phyloP scores from a whole-genome alignment of 495 filamentous ascomycete species.

The Clohesyomyces aquaticus region DNA sequence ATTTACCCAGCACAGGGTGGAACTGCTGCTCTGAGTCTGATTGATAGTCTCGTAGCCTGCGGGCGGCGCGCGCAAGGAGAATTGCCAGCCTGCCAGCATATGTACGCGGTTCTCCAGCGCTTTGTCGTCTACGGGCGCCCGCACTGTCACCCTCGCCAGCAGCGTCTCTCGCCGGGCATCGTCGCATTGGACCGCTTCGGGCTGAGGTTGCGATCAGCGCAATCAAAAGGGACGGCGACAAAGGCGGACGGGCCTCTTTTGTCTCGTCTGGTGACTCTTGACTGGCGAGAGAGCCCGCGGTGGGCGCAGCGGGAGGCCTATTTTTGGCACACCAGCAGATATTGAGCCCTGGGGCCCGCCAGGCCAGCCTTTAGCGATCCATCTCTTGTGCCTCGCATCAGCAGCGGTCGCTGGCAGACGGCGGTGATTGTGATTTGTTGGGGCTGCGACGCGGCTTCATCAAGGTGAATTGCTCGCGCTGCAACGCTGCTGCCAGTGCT shows the following conservation, averaged over 20 bases:
- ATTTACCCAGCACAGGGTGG: slow-evolving; percentile 24
- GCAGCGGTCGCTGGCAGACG: slow-evolving; percentile 3
- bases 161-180: background rate
- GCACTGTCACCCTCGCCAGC: background rate
- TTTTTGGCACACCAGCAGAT: slow-evolving; percentile 30
- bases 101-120: background rate
- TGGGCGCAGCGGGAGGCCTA: slow-evolving; percentile 17
- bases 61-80: too few relatives aligned
- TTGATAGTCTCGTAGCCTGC: background rate
- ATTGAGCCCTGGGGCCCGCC: slow-evolving; percentile 23
- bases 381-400: slow-evolving; percentile 30
- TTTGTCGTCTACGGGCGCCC: too few relatives aligned
- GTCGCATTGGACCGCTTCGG: background rate
- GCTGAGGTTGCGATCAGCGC: background rate
- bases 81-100: too few relatives aligned
- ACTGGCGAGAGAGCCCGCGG: background rate
- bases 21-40: background rate
- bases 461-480: slow-evolving; percentile 1
- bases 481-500: slow-evolving; percentile 1
- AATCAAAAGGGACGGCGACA: slow-evolving; percentile 3
- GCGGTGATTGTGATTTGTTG: background rate
- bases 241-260: slow-evolving; percentile 21
- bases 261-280: slow-evolving; percentile 19
- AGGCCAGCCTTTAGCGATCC: slow-evolving; percentile 39
- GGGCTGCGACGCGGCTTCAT: background rate